Evolutionary conservation across 169 alveolate species (phyloP), one percentile per base, ranked within the genome.

Genomic region (Plasmodium reichenowi): DNA sequence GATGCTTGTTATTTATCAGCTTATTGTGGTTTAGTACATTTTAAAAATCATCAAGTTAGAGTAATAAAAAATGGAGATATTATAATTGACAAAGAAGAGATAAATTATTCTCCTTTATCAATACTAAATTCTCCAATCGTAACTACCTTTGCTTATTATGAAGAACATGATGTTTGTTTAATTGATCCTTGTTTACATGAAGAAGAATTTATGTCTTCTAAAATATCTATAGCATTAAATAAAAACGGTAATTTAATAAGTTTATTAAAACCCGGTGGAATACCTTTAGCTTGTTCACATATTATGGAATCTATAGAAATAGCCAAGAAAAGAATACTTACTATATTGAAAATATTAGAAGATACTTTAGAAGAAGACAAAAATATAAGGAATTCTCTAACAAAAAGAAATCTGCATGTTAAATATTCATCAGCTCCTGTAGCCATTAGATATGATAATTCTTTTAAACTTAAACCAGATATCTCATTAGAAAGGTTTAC

Each of bases 1-100:
- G 89, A 76, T 58, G 47, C 89, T 6, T 76, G 89, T 50, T 76
- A 64, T 76, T 76, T 76, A 58, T 76, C 89, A 48, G 89, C 89
- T 20, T 76, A 76, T 58, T 63, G 89, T 64, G 89, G 60, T 1
- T 64, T 76, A 50, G 68, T 76, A 20, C 89, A 76, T 76, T 76
- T 48, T 76, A 48, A 75, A 63, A 76, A 76, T 24, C 63, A 64
- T 32, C 68, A 52, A 45, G 76, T 76, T 38, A 64, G 54, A 47
- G 66, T 64, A 15, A 74, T 60, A 12, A 45, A 22, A 15, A 15
- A n/a, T 17, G 75, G 76, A n/a, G 17, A 76, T 48, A 52, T 76
- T 8, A 50, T 76, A 58, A 38, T 76, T 5, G 89, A 76, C n/a
- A 62, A 76, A 20, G 89, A 70, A 20, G 89, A 76, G 22, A 50